Evolutionary conservation across 169 alveolate species (phyloP).

Genomic region (Plasmodium sp.): DNA sequence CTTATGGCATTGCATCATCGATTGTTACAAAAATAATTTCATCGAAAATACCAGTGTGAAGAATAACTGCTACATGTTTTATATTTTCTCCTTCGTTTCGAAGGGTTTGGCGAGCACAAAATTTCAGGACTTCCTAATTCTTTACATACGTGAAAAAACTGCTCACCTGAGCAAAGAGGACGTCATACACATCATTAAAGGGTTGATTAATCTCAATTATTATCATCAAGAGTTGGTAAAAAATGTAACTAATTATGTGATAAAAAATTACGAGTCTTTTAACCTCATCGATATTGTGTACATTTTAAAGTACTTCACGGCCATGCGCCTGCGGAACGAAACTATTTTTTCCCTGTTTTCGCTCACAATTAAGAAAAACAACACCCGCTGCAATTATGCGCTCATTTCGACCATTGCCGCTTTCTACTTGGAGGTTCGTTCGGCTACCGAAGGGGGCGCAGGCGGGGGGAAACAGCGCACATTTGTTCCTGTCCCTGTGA

Average conservation of each 20-base stretch:
- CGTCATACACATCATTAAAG: conserved; percentile 43
- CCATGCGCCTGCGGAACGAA: conserved; percentile 27
- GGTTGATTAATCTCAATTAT: conserved; percentile 38
- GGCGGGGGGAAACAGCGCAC: neutral
- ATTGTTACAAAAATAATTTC: conserved; percentile 35
- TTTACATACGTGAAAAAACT: conserved; percentile 39
- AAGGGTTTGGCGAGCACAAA: neutral
- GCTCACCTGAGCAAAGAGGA: conserved; percentile 8
- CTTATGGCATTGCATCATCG: conserved; percentile 36
- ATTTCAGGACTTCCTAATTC: conserved; percentile 22
- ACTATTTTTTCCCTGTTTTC: conserved; percentile 30
- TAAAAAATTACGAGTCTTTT: conserved; percentile 20
- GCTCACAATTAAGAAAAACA: conserved; percentile 36
- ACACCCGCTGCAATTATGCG: conserved; percentile 6
- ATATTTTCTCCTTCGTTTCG: conserved; percentile 46
- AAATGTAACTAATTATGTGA: conserved; percentile 33
- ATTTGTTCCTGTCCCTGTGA: neutral
- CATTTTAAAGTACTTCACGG: conserved; percentile 59
- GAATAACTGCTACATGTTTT: conserved; percentile 59
- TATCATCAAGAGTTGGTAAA: conserved; percentile 54
- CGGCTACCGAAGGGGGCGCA: neutral
- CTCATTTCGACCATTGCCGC: conserved; percentile 43
- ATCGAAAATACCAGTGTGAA: conserved; percentile 26
- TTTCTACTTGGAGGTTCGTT: conserved; percentile 59
- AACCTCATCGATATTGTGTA: conserved; percentile 61